Conservation (phyloP, 331 rosid genomes). For the Rosa hybrid region DNA sequence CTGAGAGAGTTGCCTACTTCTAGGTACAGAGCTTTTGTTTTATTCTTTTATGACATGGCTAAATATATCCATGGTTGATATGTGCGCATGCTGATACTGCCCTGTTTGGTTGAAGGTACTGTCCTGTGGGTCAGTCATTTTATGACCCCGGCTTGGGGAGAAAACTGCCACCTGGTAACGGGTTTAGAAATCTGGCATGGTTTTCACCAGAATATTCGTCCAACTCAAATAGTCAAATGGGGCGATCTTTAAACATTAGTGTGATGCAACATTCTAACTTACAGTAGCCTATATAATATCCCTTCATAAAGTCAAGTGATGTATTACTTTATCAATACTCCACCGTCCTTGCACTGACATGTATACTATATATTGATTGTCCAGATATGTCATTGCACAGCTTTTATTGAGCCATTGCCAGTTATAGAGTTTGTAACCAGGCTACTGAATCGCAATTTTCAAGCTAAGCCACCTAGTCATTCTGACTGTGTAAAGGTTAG, state of each 20-base stretch:
- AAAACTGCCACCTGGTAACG: constrained; percentile 82
- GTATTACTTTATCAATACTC: not conserved
- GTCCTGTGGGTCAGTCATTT: constrained; percentile 90
- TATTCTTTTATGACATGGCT: not conserved
- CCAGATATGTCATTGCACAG: constrained; percentile 95
- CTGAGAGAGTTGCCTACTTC: constrained; percentile 84
- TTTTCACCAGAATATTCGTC: constrained; percentile 94
- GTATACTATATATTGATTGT: not conserved
- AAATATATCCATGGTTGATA: not conserved
- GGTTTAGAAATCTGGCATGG: constrained; percentile 99
- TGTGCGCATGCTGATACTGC: constrained; percentile 1
- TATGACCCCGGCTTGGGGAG: constrained; percentile 80
- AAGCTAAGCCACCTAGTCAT: constrained; percentile 71
- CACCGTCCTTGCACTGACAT: not conserved
- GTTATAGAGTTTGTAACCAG: constrained; percentile 81
- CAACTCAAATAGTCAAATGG: constrained; percentile 99
- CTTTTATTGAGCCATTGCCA: constrained; percentile 90
- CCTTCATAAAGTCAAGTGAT: not conserved
- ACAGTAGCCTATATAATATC: not conserved
- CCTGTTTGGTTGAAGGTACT: constrained; percentile 52
- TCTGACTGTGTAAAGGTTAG: constrained; percentile 88
- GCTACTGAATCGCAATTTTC: constrained; percentile 77
- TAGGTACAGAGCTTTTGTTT: constrained; percentile 40
- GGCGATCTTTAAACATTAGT: constrained; percentile 87
- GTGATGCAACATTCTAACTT: not conserved